Base-by-base conservation (phyloP, 2,329 filamentous ascomycete species). In the Neonectria hederae region DNA sequence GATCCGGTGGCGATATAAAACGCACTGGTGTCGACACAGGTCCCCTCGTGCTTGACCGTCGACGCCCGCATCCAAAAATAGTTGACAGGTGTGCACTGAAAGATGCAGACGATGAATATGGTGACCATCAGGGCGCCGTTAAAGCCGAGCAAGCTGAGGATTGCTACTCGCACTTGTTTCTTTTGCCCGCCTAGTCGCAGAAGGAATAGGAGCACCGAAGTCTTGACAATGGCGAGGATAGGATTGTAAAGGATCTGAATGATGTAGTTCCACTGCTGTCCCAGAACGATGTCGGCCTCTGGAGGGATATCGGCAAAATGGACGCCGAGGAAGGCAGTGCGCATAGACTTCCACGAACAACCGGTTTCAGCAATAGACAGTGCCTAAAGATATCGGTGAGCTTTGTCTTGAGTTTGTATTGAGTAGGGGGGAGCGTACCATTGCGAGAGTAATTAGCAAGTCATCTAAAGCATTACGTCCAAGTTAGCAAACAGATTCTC, bases 221-320 rank as follows among this genome's bases (percentile, higher is more conserved):
- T 76, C 67, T 83, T 83, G 59, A 83, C 79, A 10, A 83, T 73
- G 42, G 80, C 80, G 6, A 84, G 71, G 40, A 83, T 79, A 0
- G 82, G 81, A 54, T 82, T 83, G 74, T 83, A 83, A 1, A 81
- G 70, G 9, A 82, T 69, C 46, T 82, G 77, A 38, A 78, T 77
- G 19, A 78, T 68, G 45, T 77, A 82, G 67, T 77, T 78, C 75
- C 75, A 80, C 61, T 73, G 67, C 59, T 73, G 65, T 14, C 65
- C 73, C 2, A 65, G 64, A 6, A 74, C 62, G n/a, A 72, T 38
- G 26, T 66, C 63, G 17, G 63, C 62, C 17, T 68, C 63, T 54
- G 74, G 71, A 35, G 77, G 76, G 10, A 74, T 74, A 55, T 78
- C 78, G 54, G 71, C 71, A 13, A 76, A 67, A 58, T 76, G 66